Evolutionary conservation across 164 flowering plant genomes (phyloP), one percentile per base, ranked within the genome.

Genomic region (Vitis rupestris): DNA sequence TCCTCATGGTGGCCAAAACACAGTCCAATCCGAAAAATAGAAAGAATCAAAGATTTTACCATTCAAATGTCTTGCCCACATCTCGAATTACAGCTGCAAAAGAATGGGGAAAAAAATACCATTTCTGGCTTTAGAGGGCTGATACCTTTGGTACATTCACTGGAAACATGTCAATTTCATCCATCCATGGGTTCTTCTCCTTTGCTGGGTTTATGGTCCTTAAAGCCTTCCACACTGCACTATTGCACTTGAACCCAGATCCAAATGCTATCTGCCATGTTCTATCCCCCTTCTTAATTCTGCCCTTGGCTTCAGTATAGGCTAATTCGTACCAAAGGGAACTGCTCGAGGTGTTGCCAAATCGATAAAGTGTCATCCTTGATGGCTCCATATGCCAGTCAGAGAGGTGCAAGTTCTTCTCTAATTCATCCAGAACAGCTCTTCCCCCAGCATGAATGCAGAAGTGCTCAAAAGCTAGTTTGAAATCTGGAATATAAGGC

Each of bases 191-290:
- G 63, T 52, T 79, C 69, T 75, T 79, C 65, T 79, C 81, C 67
- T 75, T 69, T 31, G 70, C 71, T 0, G 79, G 73, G 65, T 79
- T 62, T 37, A 79, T 61, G 5, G 72, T 73, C 72, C 72, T 77
- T 4, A 80, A 29, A 49, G 83, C 81, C 69, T 70, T 80, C 83
- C 83, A 80, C 7, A 77, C 81, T 14, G 83, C 83, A 70, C 83
- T 81, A 66, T 81, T 81, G 61, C 83, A 81, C 74, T 81, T 81
- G 57, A 81, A 81, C 19, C 81, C 83, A 0, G 83, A 78, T 10
- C 81, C 83, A 58, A 81, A 81, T 58, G 81, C 83, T 54, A 81
- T 81, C 59, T 81, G 83, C 83, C 83, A 81, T 53, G 75, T 75
- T 57, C 83, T 72, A 23, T 81, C 83, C 7, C 83, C 83, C 59